These are phyloP conservation scores for Daldinia childiae DNA, from an alignment of 495 filamentous ascomycete genomes.

Conservation along the genomic window DNA sequence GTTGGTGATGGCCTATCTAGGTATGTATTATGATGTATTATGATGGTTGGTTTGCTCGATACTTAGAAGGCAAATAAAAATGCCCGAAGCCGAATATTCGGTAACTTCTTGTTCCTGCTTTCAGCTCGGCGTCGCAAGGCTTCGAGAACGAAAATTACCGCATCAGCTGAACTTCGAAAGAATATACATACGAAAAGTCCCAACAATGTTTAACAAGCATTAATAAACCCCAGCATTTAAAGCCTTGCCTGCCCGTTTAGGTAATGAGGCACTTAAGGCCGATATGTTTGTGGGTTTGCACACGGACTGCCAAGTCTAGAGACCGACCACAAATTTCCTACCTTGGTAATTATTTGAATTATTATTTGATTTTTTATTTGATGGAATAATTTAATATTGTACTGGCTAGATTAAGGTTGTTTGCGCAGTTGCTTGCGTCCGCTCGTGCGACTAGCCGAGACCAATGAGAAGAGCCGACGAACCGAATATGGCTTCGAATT, in stretches of 20 bases:
- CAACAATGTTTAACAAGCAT: not conserved
- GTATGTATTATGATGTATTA: not conserved
- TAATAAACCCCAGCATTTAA: slow-evolving; percentile 19
- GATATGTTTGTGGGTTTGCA: slow-evolving; percentile 32
- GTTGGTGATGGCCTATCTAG: not conserved
- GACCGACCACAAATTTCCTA: not conserved
- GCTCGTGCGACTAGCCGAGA: slow-evolving; percentile 22
- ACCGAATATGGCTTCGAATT: slow-evolving; percentile 21
- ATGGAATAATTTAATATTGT: not conserved
- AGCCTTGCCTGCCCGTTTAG: slow-evolving; percentile 26
- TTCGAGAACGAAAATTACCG: slow-evolving; percentile 12
- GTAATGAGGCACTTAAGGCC: slow-evolving; percentile 5
- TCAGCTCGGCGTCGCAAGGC: slow-evolving; percentile 39
- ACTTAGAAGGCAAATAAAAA: slow-evolving; percentile 33
- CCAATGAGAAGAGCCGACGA: slow-evolving; percentile 34
- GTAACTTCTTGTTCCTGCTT: slow-evolving; percentile 23
- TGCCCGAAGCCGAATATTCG: slow-evolving; percentile 29
- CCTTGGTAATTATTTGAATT: not conserved
- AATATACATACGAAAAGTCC: not conserved
- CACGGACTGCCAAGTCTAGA: slow-evolving; percentile 5
- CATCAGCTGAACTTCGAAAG: slow-evolving; percentile 32
- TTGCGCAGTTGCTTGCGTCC: slow-evolving; percentile 22
- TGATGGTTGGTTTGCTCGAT: slow-evolving; percentile 18
- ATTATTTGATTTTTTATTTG: not conserved
- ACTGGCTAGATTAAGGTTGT: slow-evolving; percentile 13